These are phyloP conservation scores for Ustilago hordei DNA, from an alignment of 1,284 basidiomycete species.

Conservation along the genomic window DNA sequence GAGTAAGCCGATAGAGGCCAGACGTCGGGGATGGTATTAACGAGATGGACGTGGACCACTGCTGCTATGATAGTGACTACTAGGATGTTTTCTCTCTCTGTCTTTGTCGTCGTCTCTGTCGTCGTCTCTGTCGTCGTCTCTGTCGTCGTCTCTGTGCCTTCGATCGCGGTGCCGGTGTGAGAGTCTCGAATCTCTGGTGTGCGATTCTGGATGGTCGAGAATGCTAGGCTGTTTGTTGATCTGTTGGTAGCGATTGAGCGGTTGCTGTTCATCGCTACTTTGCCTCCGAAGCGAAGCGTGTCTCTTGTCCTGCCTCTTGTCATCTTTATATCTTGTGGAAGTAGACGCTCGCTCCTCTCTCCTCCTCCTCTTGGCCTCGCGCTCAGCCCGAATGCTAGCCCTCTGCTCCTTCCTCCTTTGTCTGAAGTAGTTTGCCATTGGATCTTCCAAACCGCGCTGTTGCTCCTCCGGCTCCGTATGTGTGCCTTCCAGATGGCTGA, in stretches of 20 bases:
- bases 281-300: not conserved
- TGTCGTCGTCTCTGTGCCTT: slow-evolving; percentile 9
- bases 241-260: slow-evolving; percentile 35
- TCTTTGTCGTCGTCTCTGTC: slow-evolving; percentile 8
- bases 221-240: slow-evolving; percentile 29
- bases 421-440: slow-evolving; percentile 88
- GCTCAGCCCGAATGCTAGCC: slow-evolving; percentile 44
- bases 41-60: slow-evolving; percentile 20
- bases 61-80: slow-evolving; percentile 1
- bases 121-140: slow-evolving; percentile 7
- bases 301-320: not conserved
- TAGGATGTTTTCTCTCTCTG: not conserved
- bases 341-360: not conserved
- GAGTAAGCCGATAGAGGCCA: no score
- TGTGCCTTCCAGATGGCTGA: not conserved
- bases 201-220: slow-evolving; percentile 4
- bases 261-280: slow-evolving; percentile 3
- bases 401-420: slow-evolving; percentile 60
- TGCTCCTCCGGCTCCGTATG: slow-evolving; percentile 15
- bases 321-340: not conserved
- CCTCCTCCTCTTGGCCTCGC: slow-evolving; percentile 20
- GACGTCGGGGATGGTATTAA: not conserved
- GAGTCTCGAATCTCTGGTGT: not conserved
- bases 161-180: not conserved
- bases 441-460: slow-evolving; percentile 90